These are phyloP conservation scores for Eucalyptus tenuipes DNA, from an alignment of 345 rosid genomes.

Conservation along the genomic window DNA sequence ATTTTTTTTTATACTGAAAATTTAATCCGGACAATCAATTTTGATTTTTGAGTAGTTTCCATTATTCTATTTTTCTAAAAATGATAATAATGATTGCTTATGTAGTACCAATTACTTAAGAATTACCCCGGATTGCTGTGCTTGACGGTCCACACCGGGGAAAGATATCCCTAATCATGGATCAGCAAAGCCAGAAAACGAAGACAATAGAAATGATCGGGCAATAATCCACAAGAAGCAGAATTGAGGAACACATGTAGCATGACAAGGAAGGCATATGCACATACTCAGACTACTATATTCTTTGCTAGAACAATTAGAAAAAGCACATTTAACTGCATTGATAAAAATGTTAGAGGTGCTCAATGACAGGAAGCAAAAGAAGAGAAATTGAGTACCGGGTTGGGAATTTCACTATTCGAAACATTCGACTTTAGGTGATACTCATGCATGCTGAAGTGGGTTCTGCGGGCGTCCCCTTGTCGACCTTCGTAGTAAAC, in stretches of 20 bases:
- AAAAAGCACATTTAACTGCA: not conserved
- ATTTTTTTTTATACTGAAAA: not conserved
- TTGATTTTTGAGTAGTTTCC: not conserved
- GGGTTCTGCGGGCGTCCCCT: not conserved
- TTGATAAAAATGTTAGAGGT: not conserved
- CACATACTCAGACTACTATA: not conserved
- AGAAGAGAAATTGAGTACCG: not conserved
- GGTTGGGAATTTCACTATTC: not conserved
- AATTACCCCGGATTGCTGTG: not conserved
- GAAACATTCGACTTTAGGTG: not conserved
- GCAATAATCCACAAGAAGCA: not conserved
- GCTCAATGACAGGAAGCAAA: not conserved
- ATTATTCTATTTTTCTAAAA: not conserved
- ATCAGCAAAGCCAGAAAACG: not conserved
- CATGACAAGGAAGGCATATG: not conserved
- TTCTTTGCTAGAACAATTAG: not conserved
- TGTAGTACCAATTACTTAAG: not conserved
- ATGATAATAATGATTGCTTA: not conserved
- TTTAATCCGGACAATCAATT: not conserved
- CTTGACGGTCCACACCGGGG: not conserved
- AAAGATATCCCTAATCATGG: not conserved
- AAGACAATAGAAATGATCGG: not conserved
- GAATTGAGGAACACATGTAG: not conserved
- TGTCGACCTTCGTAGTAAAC: not conserved
- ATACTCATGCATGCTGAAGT: not conserved